Percentiles rank a stretch among this genome's conserved stretches.
Evolutionary conservation across 192 early-diverging fungal species (phyloP).

Genomic region (Coemansia umbellata): DNA sequence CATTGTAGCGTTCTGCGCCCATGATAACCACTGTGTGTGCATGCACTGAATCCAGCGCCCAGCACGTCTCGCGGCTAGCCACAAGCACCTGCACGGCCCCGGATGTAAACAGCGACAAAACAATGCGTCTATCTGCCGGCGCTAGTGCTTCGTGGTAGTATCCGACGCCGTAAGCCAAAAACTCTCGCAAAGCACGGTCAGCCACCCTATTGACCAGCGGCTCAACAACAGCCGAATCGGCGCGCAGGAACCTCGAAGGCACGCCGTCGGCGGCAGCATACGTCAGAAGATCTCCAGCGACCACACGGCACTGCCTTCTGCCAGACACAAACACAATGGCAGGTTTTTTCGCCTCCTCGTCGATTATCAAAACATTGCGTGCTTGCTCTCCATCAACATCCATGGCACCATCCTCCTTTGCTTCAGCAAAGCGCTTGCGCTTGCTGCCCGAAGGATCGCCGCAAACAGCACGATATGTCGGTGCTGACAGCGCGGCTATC

Average conservation of each 20-base stretch:
- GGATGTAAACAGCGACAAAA: conserved; percentile 67
- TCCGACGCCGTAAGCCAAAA: conserved; percentile 77
- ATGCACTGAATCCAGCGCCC: conserved; percentile 74
- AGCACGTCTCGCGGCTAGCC: conserved; percentile 87
- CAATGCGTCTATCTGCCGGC: conserved; percentile 66
- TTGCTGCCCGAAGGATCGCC: neutral
- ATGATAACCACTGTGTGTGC: conserved; percentile 85
- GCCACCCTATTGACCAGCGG: conserved; percentile 59
- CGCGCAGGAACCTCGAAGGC: conserved; percentile 68
- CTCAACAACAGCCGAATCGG: conserved; percentile 57
- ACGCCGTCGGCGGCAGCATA: conserved; percentile 75
- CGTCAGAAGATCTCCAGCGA: conserved; percentile 82
- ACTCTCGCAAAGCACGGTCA: conserved; percentile 69
- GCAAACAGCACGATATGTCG: conserved; percentile 43
- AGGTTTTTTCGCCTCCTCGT: conserved; percentile 42
- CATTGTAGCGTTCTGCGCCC: conserved; percentile 94
- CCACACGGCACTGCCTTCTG: conserved; percentile 80
- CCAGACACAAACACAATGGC: conserved; percentile 92
- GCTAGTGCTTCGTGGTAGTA: conserved; percentile 90
- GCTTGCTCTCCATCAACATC: neutral
- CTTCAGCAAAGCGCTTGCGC: conserved; percentile 1
- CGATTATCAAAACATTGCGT: neutral
- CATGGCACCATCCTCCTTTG: neutral
- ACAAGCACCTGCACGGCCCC: conserved; percentile 87
- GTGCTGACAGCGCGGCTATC: conserved; percentile 91